Conservation (phyloP, 257 asterid genomes). For the Gentiana dahurica region DNA sequence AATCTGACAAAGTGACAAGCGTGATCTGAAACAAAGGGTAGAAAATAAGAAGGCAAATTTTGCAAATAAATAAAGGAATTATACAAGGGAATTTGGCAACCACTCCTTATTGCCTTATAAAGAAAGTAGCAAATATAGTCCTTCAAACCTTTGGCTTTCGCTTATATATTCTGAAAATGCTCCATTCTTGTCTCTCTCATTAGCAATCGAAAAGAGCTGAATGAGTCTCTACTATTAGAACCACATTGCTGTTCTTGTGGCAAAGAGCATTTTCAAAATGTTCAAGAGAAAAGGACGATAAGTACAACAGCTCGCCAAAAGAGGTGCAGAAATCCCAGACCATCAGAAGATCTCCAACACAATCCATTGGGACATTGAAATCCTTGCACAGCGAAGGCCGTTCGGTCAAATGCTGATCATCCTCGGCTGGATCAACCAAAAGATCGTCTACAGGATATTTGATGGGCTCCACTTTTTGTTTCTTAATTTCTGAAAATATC, state of each 20-base stretch:
- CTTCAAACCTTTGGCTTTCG: conserved; percentile 62
- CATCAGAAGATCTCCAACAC: conserved; percentile 83
- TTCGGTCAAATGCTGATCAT: conserved; percentile 40
- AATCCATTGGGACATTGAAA: conserved; percentile 62
- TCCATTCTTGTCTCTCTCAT: conserved; percentile 46
- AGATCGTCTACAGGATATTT: conserved; percentile 86
- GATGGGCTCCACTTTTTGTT: conserved; percentile 28
- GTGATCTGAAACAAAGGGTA: conserved; percentile 44
- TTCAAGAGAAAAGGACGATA: conserved; percentile 86
- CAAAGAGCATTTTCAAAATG: conserved; percentile 83
- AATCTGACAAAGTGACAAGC: conserved; percentile 62
- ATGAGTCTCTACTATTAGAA: conserved; percentile 66
- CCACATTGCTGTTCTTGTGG: conserved; percentile 61
- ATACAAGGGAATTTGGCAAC: neutral
- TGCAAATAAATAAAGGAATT: neutral
- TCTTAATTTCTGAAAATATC: conserved; percentile 33
- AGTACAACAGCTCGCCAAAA: conserved; percentile 54
- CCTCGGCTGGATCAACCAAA: conserved; percentile 55
- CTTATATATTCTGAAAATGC: conserved; percentile 36
- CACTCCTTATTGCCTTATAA: too few species aligned
- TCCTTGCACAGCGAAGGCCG: conserved; percentile 51
- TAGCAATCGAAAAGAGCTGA: conserved; percentile 72
- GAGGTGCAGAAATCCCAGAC: conserved; percentile 89
- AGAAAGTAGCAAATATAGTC: neutral
- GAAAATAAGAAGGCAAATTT: conserved; percentile 5